Evolutionary conservation across 192 early-diverging fungal species (phyloP).

Genomic region (Linnemannia elongata): DNA sequence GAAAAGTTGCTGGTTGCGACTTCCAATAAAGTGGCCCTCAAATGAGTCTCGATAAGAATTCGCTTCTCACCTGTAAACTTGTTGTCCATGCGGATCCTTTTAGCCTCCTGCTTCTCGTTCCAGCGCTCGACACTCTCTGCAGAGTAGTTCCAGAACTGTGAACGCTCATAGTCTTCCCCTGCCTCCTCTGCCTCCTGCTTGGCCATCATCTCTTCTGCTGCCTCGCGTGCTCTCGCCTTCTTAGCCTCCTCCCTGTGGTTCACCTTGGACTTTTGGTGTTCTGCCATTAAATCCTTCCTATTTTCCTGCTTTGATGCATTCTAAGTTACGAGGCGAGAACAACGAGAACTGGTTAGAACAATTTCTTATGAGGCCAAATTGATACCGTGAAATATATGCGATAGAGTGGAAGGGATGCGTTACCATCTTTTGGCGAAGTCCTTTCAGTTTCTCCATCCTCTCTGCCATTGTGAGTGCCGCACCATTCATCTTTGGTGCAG

Average conservation of each 20-base stretch:
- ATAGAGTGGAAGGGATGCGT: conserved; percentile 9
- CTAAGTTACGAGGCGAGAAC: conserved; percentile 20
- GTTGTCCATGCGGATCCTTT: conserved; percentile 72
- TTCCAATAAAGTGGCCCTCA: too few species aligned
- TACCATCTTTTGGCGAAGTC: conserved; percentile 53
- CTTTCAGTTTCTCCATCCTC: conserved; percentile 49
- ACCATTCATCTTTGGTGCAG: not conserved
- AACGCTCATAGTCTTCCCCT: conserved; percentile 89
- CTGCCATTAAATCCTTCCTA: conserved; percentile 79
- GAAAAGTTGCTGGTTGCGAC: not conserved
- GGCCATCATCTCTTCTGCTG: conserved; percentile 79
- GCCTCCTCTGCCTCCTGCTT: conserved; percentile 71
- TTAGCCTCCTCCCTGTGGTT: conserved; percentile 75
- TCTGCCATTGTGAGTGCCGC: conserved; percentile 38
- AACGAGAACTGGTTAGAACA: too few species aligned
- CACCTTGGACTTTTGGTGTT: conserved; percentile 79
- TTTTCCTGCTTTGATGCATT: conserved; percentile 70
- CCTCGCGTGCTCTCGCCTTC: conserved; percentile 76
- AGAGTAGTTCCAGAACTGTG: conserved; percentile 86
- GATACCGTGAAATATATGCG: not conserved
- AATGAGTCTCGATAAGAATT: too few species aligned
- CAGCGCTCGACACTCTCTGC: conserved; percentile 88
- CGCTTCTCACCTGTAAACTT: conserved; percentile 80
- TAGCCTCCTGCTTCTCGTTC: conserved; percentile 85
- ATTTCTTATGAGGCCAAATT: too few species aligned